Conservation (phyloP, 75 land plant genomes). For the Sequoiadendron giganteum region DNA sequence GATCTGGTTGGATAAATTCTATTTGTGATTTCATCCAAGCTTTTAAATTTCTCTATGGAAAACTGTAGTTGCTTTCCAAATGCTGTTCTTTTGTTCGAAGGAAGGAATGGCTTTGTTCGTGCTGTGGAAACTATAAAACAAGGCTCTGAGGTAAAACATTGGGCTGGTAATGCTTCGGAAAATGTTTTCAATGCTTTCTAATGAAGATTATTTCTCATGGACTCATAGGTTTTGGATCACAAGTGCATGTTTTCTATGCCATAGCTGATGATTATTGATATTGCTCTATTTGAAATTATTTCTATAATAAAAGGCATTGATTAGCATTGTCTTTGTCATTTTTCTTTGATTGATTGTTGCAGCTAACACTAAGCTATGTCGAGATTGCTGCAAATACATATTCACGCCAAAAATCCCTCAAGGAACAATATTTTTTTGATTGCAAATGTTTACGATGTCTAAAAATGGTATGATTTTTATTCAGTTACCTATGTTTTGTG, state of each 20-base stretch:
- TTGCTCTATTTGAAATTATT: not conserved
- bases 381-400: conserved; percentile 75
- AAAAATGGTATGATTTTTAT: conserved; percentile 26
- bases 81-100: conserved; percentile 89
- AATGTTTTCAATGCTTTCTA: not conserved
- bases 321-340: not conserved
- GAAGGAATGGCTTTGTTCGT: conserved; percentile 72
- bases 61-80: conserved; percentile 82
- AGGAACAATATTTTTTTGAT: conserved; percentile 77
- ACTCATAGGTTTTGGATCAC: not conserved
- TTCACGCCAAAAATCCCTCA: conserved; percentile 60
- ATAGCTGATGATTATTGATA: conserved; percentile 2
- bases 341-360: conserved; percentile 14
- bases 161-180: not conserved
- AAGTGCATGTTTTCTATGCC: not conserved
- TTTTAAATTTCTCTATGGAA: not conserved
- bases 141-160: conserved; percentile 70
- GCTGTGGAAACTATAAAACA: conserved; percentile 64
- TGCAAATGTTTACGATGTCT: conserved; percentile 76
- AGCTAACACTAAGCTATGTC: conserved; percentile 81
- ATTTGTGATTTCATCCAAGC: not conserved
- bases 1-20: not conserved
- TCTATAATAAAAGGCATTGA: not conserved
- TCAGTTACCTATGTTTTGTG: not conserved
- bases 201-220: not conserved